These are phyloP conservation scores for Schwanniomyces occidentalis DNA, from an alignment of 805 yeast genomes.

Conservation along the genomic window DNA sequence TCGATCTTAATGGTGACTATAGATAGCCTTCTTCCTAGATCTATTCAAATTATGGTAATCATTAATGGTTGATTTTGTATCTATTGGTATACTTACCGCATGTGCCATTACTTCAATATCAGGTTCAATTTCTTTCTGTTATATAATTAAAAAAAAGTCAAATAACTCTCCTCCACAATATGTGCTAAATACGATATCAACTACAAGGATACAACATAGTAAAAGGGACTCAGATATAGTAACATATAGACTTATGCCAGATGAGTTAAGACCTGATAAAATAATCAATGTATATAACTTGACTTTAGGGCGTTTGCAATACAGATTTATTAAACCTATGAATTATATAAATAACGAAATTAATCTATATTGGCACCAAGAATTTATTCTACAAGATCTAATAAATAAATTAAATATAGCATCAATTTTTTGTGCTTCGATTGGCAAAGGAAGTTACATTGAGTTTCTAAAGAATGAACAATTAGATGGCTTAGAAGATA, in stretches of 20 bases:
- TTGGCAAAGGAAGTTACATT: slow-evolving; percentile 21
- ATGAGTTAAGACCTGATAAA: background rate
- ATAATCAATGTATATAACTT: slow-evolving; percentile 6
- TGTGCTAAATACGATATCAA: background rate
- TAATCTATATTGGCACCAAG: slow-evolving; percentile 4
- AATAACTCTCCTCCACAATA: slow-evolving; percentile 1
- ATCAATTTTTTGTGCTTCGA: slow-evolving; percentile 9
- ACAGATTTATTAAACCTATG: slow-evolving; percentile 3
- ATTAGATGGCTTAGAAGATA: slow-evolving; percentile 3
- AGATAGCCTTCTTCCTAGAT: too few species aligned
- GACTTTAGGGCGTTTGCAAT: background rate
- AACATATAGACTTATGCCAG: slow-evolving; percentile 1
- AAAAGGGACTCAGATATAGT: slow-evolving; percentile 1
- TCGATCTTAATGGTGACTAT: too few species aligned
- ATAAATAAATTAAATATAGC: slow-evolving; percentile 5
- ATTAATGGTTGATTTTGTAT: slow-evolving; percentile 1
- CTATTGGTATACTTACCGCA: background rate
- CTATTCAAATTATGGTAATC: too few species aligned
- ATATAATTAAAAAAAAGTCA: background rate
- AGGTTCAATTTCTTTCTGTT: background rate
- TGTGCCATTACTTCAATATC: slow-evolving; percentile 1
- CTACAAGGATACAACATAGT: background rate
- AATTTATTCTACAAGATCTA: slow-evolving; percentile 1
- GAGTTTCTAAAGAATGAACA: slow-evolving; percentile 7
- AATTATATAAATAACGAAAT: slow-evolving; percentile 2